These are phyloP conservation scores for Casaregolazyma lundiana DNA, from an alignment of 1,139 yeast genomes.

Conservation along the genomic window DNA sequence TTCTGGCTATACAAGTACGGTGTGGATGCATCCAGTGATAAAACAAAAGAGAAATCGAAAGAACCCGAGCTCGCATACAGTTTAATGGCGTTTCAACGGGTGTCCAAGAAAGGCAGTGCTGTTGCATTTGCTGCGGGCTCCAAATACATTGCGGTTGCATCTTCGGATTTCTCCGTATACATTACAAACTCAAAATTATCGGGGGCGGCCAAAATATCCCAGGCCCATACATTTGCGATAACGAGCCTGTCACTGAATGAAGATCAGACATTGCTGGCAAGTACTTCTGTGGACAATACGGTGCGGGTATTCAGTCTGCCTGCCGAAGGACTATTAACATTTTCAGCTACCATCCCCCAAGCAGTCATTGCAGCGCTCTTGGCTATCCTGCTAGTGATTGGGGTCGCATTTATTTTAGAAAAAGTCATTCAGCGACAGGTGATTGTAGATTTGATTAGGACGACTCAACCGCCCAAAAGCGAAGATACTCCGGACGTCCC, in stretches of 20 bases:
- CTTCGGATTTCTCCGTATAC: conserved; percentile 67
- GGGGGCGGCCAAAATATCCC: conserved; percentile 45
- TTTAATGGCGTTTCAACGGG: not conserved
- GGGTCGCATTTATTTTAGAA: conserved; percentile 30
- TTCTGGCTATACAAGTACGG: conserved; percentile 42
- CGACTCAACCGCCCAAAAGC: not conserved
- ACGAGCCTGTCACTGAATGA: conserved; percentile 71
- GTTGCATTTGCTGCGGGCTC: conserved; percentile 58
- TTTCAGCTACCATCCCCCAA: conserved; percentile 39
- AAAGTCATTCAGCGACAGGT: conserved; percentile 10
- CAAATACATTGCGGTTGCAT: conserved; percentile 63
- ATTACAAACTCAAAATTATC: conserved; percentile 48
- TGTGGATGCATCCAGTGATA: conserved; percentile 12
- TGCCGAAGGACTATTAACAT: conserved; percentile 33
- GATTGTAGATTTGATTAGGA: conserved; percentile 6
- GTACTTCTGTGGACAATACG: conserved; percentile 78
- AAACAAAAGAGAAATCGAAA: not conserved
- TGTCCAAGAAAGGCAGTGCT: conserved; percentile 8
- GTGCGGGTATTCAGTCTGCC: conserved; percentile 63
- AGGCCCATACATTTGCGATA: conserved; percentile 76
- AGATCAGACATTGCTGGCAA: conserved; percentile 62
- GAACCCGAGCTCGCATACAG: conserved; percentile 4
- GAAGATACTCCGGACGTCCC: not conserved
- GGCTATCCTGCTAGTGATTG: conserved; percentile 43
- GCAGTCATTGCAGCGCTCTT: conserved; percentile 45